Evolutionary conservation across 139 green algal genomes (phyloP).

Genomic region (Eudorina sp.): DNA sequence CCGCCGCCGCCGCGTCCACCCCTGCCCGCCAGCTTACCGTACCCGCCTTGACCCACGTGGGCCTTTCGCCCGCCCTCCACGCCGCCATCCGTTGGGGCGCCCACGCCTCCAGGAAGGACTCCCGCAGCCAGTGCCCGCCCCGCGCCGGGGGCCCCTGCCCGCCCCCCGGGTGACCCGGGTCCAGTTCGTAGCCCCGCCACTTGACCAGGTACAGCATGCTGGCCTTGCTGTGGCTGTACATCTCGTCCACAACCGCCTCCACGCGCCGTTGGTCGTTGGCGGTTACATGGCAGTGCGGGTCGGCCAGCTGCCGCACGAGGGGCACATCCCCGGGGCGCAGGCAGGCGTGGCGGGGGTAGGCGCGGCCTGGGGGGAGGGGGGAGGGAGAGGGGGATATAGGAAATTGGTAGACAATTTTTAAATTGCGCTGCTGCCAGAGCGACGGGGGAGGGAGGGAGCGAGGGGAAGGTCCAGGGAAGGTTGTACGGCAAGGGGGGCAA

Average conservation of each 20-base stretch:
- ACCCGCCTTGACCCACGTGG: neutral
- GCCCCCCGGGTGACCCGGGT: neutral
- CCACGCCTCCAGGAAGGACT: neutral
- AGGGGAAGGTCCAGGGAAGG: too few species aligned
- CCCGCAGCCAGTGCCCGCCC: neutral
- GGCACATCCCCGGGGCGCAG: neutral
- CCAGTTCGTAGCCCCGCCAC: slow-evolving; percentile 7
- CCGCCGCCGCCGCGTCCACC: too few species aligned
- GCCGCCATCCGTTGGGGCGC: neutral
- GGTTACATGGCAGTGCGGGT: neutral
- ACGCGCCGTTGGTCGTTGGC: neutral
- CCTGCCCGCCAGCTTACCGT: too few species aligned
- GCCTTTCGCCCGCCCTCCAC: neutral
- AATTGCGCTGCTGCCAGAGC: neutral
- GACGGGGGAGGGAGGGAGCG: too few species aligned
- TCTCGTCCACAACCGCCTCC: neutral
- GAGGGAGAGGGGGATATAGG: neutral
- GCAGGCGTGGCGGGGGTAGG: neutral
- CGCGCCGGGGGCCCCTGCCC: too few species aligned
- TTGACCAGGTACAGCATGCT: neutral
- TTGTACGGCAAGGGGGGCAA: too few species aligned
- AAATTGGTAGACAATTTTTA: neutral
- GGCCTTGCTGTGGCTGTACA: neutral
- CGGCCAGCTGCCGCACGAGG: neutral
- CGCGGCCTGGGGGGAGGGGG: neutral